Evolutionary conservation across 768 basidiomycete genomes (phyloP), one percentile per base, ranked within the genome.

Genomic region (Clavulina sp.): DNA sequence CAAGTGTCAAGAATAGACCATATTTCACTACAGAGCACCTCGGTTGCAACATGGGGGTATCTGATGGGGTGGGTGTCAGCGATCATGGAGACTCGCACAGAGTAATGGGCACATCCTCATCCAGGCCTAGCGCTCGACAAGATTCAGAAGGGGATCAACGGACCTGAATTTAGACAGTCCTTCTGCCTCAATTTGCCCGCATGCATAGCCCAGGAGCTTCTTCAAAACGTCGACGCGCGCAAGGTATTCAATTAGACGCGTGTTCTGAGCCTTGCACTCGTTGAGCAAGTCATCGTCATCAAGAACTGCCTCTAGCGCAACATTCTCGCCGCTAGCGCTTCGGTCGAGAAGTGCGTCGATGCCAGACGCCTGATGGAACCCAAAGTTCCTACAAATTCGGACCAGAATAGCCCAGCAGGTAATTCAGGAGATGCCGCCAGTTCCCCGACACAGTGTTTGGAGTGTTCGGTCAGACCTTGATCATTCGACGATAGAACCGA

Each of bases 201-300:
- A 82, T 61, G 89, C 85, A 69, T 89, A 91, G 24, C 76, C 82
- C 52, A 91, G 66, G 59, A 92, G 68, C 51, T 78, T 75, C 63
- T 84, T 78, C 47, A 93, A 68, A 46, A 88, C 81, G 63, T 88
- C 85, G 48, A 77, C 71, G 58, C 84, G 71, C 57, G 80, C 81
- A 60, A 92, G 84, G 65, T 88, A 88, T 62, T 86, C 83, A 58
- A 85, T 83, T 48, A 93, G 76, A 53, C 84, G 71, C 36, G 82
- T 82, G 62, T 97, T 97, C 66, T 93, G 84, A 1, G 82, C 73
- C 67, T 96, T 96, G 75, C 89, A 88, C 66, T 97, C 93, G 65
- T 86, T 84, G 51, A 97, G 69, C 41, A 97, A 71, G 63, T 96
- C 91, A 61, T 87, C 82, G 67, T 95, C 88, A 67, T 89, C 88